Conservation (phyloP, 2,329 filamentous ascomycete genomes). For the Ophiocordyceps polyrhachis-furcata region DNA sequence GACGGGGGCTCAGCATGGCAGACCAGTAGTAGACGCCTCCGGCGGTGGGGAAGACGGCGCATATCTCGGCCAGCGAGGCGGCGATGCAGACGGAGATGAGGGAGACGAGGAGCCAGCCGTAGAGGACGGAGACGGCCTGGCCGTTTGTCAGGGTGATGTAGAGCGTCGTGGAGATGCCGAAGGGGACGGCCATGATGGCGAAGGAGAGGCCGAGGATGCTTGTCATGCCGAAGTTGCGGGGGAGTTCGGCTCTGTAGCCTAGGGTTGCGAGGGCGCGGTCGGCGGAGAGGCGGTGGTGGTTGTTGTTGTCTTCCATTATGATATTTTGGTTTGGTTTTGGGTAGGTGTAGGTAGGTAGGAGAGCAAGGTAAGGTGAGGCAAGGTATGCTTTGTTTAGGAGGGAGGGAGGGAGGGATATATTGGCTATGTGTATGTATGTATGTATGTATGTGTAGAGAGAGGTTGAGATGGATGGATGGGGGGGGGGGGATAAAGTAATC, state of each 20-base stretch:
- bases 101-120: conserved; percentile 46
- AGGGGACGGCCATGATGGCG: conserved; percentile 32
- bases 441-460: no score
- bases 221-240: conserved; percentile 30
- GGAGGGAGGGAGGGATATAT: no score
- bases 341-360: neutral
- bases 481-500: no score
- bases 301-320: conserved; percentile 1
- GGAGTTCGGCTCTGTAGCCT: conserved; percentile 30
- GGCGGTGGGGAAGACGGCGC: conserved; percentile 44
- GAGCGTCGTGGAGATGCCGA: conserved; percentile 29
- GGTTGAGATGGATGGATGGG: no score
- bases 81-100: conserved; percentile 56
- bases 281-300: conserved; percentile 10
- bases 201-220: conserved; percentile 30
- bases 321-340: neutral
- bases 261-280: conserved; percentile 26
- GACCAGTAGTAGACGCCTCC: conserved; percentile 59
- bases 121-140: conserved; percentile 54
- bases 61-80: conserved; percentile 53
- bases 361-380: no score
- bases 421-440: no score
- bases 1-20: conserved; percentile 41
- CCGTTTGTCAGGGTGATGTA: conserved; percentile 46
- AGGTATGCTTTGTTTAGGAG: no score